Conservation (phyloP, 495 filamentous ascomycete species). For the Ascodesmis nigricans region DNA sequence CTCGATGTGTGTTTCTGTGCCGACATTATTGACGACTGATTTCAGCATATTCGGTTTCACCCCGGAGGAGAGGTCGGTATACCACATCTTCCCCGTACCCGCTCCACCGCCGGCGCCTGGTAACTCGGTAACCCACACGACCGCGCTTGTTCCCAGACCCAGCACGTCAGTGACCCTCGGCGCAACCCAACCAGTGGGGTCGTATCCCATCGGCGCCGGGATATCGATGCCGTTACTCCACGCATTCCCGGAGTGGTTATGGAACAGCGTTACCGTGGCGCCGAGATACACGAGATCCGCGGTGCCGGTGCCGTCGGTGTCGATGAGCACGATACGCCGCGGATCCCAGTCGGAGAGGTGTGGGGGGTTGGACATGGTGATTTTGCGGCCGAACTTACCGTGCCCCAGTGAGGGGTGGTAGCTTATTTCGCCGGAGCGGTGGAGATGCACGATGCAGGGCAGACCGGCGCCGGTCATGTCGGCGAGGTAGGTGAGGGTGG, state of each 20-base stretch:
- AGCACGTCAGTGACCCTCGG: no score
- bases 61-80: constrained; percentile 9
- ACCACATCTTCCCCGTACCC: no score
- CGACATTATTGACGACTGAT: constrained; percentile 8
- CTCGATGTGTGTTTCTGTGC: constrained; percentile 10
- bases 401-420: constrained; percentile 25
- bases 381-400: constrained; percentile 21
- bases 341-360: no score
- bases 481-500: constrained; percentile 6
- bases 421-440: constrained; percentile 13
- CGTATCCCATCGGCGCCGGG: no score
- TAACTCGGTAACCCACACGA: no score
- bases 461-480: constrained; percentile 25
- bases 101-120: no score
- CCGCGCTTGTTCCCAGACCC: no score
- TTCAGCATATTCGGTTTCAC: constrained; percentile 10
- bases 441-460: constrained; percentile 19
- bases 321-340: constrained; percentile 14
- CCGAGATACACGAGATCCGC: constrained; percentile 23
- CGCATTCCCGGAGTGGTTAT: constrained; percentile 17
- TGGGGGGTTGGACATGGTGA: constrained; percentile 22
- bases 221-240: constrained; percentile 16
- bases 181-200: no score
- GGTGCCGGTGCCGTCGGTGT: constrained; percentile 24
- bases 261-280: constrained; percentile 7